Conservation (phyloP, 257 asterid genomes). For the Primulina eburnea region DNA sequence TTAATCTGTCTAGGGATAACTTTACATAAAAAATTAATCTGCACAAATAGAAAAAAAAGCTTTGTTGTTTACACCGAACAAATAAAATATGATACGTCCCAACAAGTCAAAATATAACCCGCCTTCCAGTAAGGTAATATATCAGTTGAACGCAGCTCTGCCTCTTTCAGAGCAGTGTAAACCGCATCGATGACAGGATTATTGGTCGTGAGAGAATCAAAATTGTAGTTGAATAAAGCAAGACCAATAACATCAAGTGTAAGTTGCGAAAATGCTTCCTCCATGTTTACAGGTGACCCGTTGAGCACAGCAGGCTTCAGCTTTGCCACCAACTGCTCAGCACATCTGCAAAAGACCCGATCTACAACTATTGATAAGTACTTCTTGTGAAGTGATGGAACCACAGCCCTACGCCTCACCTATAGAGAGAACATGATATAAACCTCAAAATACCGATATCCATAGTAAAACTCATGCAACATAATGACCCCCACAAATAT, state of each 20-base stretch:
- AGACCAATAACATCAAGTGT: conserved; percentile 95
- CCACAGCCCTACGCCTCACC: conserved; percentile 99
- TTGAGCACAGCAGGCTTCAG: conserved; percentile 49
- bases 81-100: conserved; percentile 2
- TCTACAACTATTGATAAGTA: conserved; percentile 95
- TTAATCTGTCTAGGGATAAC: conserved; percentile 81
- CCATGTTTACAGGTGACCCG: conserved; percentile 82
- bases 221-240: conserved; percentile 80
- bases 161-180: conserved; percentile 91
- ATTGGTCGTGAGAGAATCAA: conserved; percentile 78
- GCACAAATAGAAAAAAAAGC: conserved; percentile 23
- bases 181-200: conserved; percentile 96
- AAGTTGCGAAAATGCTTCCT: conserved; percentile 85
- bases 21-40: conserved; percentile 77
- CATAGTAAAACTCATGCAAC: background rate
- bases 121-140: conserved; percentile 96
- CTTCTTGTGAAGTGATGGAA: conserved; percentile 99
- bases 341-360: conserved; percentile 92
- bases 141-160: conserved; percentile 87
- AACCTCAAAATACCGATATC: conserved; percentile 11
- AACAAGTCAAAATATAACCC: conserved; percentile 28
- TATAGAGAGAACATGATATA: conserved; percentile 39
- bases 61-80: conserved; percentile 8
- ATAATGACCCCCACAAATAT: too few relatives aligned
- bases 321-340: conserved; percentile 79